Percentiles rank a stretch among this genome's conserved stretches.
phyloP scores from a whole-genome alignment of 2,329 filamentous ascomycete genomes.

The Neonectria ditissima region DNA sequence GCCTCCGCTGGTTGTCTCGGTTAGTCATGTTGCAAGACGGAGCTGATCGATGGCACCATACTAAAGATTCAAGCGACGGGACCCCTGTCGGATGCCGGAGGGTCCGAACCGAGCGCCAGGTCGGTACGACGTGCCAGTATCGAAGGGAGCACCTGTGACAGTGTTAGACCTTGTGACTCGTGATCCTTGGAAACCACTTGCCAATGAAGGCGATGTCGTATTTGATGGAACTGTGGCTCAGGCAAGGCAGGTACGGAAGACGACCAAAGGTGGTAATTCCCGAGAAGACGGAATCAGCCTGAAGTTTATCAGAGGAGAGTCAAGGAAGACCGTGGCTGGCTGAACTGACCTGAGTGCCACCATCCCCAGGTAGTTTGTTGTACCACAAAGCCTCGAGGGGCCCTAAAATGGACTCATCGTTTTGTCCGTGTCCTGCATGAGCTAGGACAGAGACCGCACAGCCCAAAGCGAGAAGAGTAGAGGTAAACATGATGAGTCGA shows the following conservation, averaged over 20 bases:
- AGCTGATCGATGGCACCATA: constrained; percentile 58
- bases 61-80: constrained; percentile 87
- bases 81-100: constrained; percentile 87
- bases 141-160: constrained; percentile 79
- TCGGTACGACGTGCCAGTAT: constrained; percentile 87
- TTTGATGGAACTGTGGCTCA: constrained; percentile 75
- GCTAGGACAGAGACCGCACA: constrained; percentile 65
- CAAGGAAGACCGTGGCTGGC: background rate
- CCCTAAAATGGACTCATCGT: constrained; percentile 66
- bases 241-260: constrained; percentile 80
- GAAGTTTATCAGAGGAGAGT: background rate
- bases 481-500: constrained; percentile 43
- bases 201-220: constrained; percentile 91
- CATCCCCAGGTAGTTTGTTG: constrained; percentile 83
- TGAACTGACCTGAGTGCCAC: constrained; percentile 76
- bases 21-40: background rate
- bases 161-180: constrained; percentile 10
- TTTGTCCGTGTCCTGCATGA: constrained; percentile 71
- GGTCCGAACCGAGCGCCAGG: constrained; percentile 88
- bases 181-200: constrained; percentile 47
- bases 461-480: constrained; percentile 50
- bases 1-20: constrained; percentile 71
- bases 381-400: constrained; percentile 85
- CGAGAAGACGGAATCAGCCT: constrained; percentile 90
- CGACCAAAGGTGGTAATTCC: constrained; percentile 89